A percentile compares a stretch with the other conserved stretches of the same genome.
Conservation (phyloP, 2,329 filamentous ascomycete genomes). For the Alternaria longipes region DNA sequence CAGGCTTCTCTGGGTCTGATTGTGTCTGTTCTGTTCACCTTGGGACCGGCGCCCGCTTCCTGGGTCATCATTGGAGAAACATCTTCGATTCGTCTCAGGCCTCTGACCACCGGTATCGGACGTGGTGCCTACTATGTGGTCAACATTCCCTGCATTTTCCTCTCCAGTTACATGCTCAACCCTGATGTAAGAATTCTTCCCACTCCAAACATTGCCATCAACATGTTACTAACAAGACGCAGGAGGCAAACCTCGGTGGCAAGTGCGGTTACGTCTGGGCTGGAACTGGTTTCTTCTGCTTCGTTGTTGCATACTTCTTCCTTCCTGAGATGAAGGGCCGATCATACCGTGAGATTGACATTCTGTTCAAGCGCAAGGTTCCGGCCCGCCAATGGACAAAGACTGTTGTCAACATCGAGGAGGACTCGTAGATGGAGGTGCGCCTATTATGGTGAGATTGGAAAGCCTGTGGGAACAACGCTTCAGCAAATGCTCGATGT, state of each 20-base stretch:
- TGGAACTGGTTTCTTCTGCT: conserved; percentile 64
- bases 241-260: conserved; percentile 60
- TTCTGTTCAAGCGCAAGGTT: conserved; percentile 56
- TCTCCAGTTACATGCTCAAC: conserved; percentile 69
- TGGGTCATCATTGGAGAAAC: conserved; percentile 75
- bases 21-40: conserved; percentile 70
- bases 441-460: background rate
- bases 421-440: conserved; percentile 65
- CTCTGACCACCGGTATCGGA: conserved; percentile 72
- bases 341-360: conserved; percentile 62
- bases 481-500: background rate
- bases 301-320: conserved; percentile 59
- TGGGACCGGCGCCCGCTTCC: conserved; percentile 70
- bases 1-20: conserved; percentile 71
- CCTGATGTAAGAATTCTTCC: conserved; percentile 51
- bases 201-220: conserved; percentile 57
- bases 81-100: conserved; percentile 69
- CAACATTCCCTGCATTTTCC: conserved; percentile 73
- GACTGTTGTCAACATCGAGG: conserved; percentile 65
- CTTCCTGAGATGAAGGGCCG: conserved; percentile 65
- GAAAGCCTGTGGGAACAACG: background rate
- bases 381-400: conserved; percentile 65
- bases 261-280: conserved; percentile 47
- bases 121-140: conserved; percentile 70
- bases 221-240: conserved; percentile 64